Evolutionary conservation across 78 protist species (phyloP).

Genomic region (Mastigamoeba balamuthi): DNA sequence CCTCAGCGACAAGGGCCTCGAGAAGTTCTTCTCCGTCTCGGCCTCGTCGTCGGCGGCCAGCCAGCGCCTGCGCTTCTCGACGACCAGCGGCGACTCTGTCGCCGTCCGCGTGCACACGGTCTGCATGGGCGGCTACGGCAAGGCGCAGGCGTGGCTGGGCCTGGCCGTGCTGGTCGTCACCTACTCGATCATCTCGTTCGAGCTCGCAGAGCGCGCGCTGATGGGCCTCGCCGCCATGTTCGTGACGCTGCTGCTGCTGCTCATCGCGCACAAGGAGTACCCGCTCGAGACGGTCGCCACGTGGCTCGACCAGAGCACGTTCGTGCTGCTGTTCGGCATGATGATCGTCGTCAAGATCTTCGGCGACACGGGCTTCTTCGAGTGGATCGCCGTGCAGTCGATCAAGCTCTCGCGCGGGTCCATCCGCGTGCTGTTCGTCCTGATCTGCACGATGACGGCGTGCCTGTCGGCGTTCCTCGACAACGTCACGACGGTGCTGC

Average conservation of each 20-base stretch:
- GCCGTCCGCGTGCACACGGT: no score
- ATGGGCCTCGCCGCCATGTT: background rate
- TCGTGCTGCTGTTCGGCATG: background rate
- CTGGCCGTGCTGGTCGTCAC: slow-evolving; percentile 9
- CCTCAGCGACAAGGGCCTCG: no score
- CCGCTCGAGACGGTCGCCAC: background rate
- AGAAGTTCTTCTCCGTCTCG: no score
- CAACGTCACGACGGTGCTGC: slow-evolving; percentile 45
- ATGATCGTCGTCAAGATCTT: background rate
- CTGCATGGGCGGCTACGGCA: no score
- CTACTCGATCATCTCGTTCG: slow-evolving; percentile 24
- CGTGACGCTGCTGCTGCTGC: background rate
- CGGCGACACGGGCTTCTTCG: background rate
- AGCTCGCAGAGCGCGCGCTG: slow-evolving; percentile 23
- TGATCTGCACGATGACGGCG: slow-evolving; percentile 15
- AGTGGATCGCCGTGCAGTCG: background rate
- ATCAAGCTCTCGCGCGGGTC: background rate
- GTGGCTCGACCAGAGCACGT: background rate
- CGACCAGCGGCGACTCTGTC: no score
- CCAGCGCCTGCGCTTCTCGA: no score
- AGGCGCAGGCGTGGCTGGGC: slow-evolving; percentile 26
- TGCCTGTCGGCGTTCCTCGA: slow-evolving; percentile 49
- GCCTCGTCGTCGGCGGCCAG: no score
- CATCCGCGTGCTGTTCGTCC: background rate
- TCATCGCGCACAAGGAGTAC: background rate